Base-by-base conservation (phyloP, 768 basidiomycete species). In the Serendipita sp. region DNA sequence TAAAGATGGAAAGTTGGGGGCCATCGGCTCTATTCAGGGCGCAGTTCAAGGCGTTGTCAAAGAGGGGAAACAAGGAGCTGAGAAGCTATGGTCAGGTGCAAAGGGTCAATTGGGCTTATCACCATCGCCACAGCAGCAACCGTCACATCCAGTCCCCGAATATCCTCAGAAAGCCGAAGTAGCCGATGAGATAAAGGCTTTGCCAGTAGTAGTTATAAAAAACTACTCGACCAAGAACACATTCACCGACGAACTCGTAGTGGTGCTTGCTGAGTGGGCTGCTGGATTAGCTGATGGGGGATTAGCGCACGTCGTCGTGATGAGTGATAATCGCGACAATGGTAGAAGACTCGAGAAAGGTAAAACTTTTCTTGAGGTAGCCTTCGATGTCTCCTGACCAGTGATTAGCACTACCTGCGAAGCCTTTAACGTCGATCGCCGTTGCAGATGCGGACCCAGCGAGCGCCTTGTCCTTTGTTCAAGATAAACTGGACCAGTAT, bases 241-340 rank as follows among this genome's bases (percentile, higher is more conserved):
- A 13, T 74, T 78, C 48, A 81, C 82, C 68, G 87, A 89, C 54
- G 90, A 89, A 58, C 70, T 97, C 7, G 79, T 89, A 72, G 78
- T 77, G 34, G 86, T 86, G 1, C 74, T 99, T 34, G 80, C 89
- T 0, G 83, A 86, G 64, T 99, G 95, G 95, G 86, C 83, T 2
- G 91, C 89, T 0, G 78, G 77, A 8, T 75, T 98, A 51, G 83
- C 86, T 0, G 91, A 96, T 71, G 89, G 85, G 68, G 81, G 86
- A 77, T 90, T 89, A 65, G 54, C 69, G 34, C 16, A 38, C 16
- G 18, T 45, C 48, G 32, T 30, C 11, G 83, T 98, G 38, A 76
- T 93, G 48, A 90, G 90, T 69, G 91, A 98, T 71, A 92, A 92
- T 68, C 82, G 88, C 32, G 92, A 92, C 69, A 88, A 94, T 65